Base-by-base conservation (phyloP, 1,139 yeast genomes). In the Kluyveromyces sp. region DNA sequence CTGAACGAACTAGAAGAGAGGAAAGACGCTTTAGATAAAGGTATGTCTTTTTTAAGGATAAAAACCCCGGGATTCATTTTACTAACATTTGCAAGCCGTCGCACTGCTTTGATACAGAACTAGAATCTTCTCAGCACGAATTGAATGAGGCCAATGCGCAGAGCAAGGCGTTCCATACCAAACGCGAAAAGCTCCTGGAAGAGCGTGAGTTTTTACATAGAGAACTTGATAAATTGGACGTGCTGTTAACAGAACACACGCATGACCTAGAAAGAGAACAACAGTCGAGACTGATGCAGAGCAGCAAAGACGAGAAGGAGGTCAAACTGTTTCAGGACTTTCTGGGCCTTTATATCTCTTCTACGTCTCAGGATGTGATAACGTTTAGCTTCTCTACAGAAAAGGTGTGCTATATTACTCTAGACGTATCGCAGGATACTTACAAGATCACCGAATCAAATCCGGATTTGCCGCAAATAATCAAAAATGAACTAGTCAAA, bases 1-100 rank as follows among this genome's bases (percentile, higher is more conserved):
- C 46, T 69, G 28, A 61, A 57, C 40, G 68, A 64, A 32, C 54
- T 70, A 22, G 58, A 59, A 40, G 53, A 55, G 13, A 66, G 65
- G 42, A 58, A 58, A 34, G 49, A 51, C 19, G 57, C 57, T 13
- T 44, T 56, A 11, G 31, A 46, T 36, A 35, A 45, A 19, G 43
- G 49, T 47, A 43, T 45, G 49, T 40, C n/a, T 9, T 6, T 22
- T 22, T 22, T 22, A 22, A 22, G n/a, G n/a, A n/a, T n/a, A n/a
- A n/a, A n/a, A n/a, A n/a, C n/a, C n/a, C n/a, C n/a, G n/a, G n/a
- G n/a, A n/a, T n/a, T n/a, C n/a, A n/a, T n/a, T n/a, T n/a, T n/a
- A n/a, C n/a, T n/a, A n/a, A n/a, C n/a, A n/a, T n/a, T n/a, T n/a
- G n/a, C n/a, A n/a, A n/a, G n/a, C n/a, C n/a, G n/a, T n/a, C n/a